phyloP scores from a whole-genome alignment of 371 early-diverging fungal genomes.

The Mortierella sp. region DNA sequence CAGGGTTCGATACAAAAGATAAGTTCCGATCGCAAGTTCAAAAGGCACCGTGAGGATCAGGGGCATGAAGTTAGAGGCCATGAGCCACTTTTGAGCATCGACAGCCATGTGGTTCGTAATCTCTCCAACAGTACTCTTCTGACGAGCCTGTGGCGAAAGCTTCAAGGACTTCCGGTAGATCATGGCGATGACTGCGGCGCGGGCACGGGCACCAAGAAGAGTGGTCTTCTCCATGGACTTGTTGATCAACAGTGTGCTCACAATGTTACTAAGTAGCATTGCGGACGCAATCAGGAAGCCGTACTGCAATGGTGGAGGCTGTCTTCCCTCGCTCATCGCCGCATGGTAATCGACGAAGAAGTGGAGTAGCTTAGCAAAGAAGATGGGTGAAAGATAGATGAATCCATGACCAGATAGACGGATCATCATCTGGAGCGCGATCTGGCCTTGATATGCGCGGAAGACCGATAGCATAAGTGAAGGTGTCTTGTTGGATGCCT shows the following conservation, averaged over 20 bases:
- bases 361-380: constrained; percentile 9
- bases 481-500: neutral
- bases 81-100: constrained; percentile 34
- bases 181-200: constrained; percentile 58
- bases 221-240: neutral
- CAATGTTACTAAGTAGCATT: constrained; percentile 9
- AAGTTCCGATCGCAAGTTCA: constrained; percentile 29
- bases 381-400: neutral
- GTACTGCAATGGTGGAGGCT: neutral
- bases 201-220: neutral
- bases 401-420: neutral
- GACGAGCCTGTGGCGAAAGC: constrained; percentile 83
- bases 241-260: neutral
- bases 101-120: constrained; percentile 87
- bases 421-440: neutral
- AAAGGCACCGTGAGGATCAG: constrained; percentile 18
- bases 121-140: constrained; percentile 75
- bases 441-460: neutral
- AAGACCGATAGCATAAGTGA: neutral
- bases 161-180: constrained; percentile 88
- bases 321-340: constrained; percentile 3
- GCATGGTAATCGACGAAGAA: constrained; percentile 12
- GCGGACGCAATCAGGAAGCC: constrained; percentile 7
- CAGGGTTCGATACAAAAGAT: constrained; percentile 59
- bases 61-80: constrained; percentile 6